These are phyloP conservation scores for Cordyceps cicadae DNA, from an alignment of 2,329 filamentous ascomycete species.

Conservation along the genomic window DNA sequence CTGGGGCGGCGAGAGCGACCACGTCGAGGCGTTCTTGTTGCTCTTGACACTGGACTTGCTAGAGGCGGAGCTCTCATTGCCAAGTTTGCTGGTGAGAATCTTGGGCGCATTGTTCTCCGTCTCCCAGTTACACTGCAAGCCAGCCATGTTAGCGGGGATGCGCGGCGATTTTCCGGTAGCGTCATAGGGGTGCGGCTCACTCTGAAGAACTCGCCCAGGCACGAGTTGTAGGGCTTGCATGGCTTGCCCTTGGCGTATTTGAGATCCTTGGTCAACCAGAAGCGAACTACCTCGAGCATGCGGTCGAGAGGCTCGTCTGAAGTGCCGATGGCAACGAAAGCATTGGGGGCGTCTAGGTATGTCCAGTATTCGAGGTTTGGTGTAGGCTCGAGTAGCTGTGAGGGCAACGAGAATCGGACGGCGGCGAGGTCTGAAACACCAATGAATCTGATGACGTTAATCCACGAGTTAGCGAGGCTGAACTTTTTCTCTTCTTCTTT, in stretches of 20 bases:
- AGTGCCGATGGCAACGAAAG: slow-evolving; percentile 74
- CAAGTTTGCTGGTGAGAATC: slow-evolving; percentile 44
- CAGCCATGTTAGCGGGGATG: neutral
- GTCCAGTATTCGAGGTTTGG: slow-evolving; percentile 99
- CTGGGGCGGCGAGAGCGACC: slow-evolving; percentile 44
- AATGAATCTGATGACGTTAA: slow-evolving; percentile 62
- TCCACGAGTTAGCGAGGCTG: slow-evolving; percentile 19
- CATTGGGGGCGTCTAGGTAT: slow-evolving; percentile 90
- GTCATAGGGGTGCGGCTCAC: slow-evolving; percentile 38
- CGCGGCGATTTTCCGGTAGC: neutral
- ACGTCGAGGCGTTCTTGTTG: slow-evolving; percentile 39
- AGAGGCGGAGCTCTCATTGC: slow-evolving; percentile 34
- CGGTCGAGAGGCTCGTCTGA: slow-evolving; percentile 86
- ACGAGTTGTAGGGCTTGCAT: slow-evolving; percentile 98
- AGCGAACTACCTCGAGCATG: slow-evolving; percentile 88
- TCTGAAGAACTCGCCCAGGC: slow-evolving; percentile 93
- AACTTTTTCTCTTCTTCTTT: neutral
- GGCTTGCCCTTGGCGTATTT: slow-evolving; percentile 99
- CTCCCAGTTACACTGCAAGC: slow-evolving; percentile 80
- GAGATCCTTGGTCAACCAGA: slow-evolving; percentile 98
- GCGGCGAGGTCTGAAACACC: slow-evolving; percentile 92
- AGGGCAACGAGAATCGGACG: slow-evolving; percentile 91
- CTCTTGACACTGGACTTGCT: slow-evolving; percentile 33
- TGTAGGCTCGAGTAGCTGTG: slow-evolving; percentile 89
- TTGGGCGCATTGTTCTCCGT: slow-evolving; percentile 68